A percentile compares a stretch with the other conserved stretches of the same genome.
These are phyloP conservation scores for Didymosphaeria variabile DNA, from an alignment of 2,329 filamentous ascomycete species.

Conservation along the genomic window DNA sequence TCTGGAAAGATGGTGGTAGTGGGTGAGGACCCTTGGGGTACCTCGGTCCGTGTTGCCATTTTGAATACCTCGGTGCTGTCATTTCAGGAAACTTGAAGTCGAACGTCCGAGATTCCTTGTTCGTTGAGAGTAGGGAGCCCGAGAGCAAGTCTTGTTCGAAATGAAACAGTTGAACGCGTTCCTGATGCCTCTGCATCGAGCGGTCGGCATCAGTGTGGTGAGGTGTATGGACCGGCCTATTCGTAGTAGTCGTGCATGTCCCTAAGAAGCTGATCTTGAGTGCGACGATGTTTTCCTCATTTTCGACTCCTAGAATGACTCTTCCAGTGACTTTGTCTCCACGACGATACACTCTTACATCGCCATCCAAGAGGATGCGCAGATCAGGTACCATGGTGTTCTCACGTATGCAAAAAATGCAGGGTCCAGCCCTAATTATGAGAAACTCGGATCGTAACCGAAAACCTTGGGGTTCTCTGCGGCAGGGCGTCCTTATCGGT, in stretches of 20 bases:
- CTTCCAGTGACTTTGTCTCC: slow-evolving; percentile 47
- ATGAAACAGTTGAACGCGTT: slow-evolving; percentile 42
- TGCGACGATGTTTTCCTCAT: slow-evolving; percentile 38
- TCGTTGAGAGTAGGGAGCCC: slow-evolving; percentile 28
- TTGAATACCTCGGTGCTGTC: slow-evolving; percentile 40
- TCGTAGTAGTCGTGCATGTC: slow-evolving; percentile 44
- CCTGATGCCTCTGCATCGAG: slow-evolving; percentile 36
- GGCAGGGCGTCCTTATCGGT: slow-evolving; percentile 40
- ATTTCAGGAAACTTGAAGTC: slow-evolving; percentile 45
- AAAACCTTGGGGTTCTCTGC: slow-evolving; percentile 10
- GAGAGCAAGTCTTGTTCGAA: slow-evolving; percentile 35
- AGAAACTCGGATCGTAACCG: slow-evolving; percentile 15
- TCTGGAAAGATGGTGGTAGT: slow-evolving; percentile 45
- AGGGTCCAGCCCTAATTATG: slow-evolving; percentile 39
- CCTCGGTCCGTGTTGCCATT: slow-evolving; percentile 37
- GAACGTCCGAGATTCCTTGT: slow-evolving; percentile 46
- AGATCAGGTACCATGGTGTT: slow-evolving; percentile 39
- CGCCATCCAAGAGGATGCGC: slow-evolving; percentile 44
- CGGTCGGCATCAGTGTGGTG: slow-evolving; percentile 23
- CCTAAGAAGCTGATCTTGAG: slow-evolving; percentile 44
- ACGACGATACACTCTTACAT: slow-evolving; percentile 39
- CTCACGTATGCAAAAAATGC: slow-evolving; percentile 31
- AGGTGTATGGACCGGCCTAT: slow-evolving; percentile 33
- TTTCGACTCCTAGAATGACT: slow-evolving; percentile 38
- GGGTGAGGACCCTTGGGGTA: slow-evolving; percentile 43